Base-by-base conservation (phyloP, 83 land plant species). In the Thuja plicata region DNA sequence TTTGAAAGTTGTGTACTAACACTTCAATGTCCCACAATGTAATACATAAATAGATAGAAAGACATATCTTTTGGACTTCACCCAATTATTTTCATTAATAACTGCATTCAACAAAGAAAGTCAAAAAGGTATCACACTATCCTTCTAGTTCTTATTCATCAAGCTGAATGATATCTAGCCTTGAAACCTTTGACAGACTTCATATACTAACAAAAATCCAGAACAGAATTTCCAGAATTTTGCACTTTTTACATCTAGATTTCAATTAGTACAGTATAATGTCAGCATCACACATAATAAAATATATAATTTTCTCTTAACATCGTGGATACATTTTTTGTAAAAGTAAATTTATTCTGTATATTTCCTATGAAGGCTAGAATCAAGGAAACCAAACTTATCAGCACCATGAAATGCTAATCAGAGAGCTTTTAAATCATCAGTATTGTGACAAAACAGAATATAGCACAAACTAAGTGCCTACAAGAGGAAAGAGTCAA, bases 381-480 rank as follows among this genome's bases (percentile, higher is more conserved):
- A 24, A 48, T 13, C 85, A 45, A 48, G 52, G 34, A 83, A 83
- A 46, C 48, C 85, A 83, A 13, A 8, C 52, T 27, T 83, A 83
- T 45, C 48, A 46, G 17, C 16, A 83, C 37, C 30, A 37, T 40
- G 78, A 52, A 43, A 60, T 40, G 66, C 32, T 19, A 87, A 41
- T 17, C 80, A 84, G 62, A 1, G 19, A 45, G 34, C 3, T 83
- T 83, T 16, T 30, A 83, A 38, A 30, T 48, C 19, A 16, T 54
- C 34, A 50, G 55, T 62, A 84, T 32, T 84, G 57, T 52, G 24
- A 54, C 19, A 84, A 84, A 50, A 84, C 27, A 88, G 48, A n/a
- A 41, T 87, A 45, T 70, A 84, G 54, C 48, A 54, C 85, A 83
- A 83, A 83, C 85, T 83, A 83, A 83, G 30, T 50, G 62, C 86